Evolutionary conservation across 176 grass and related monocot genomes (phyloP).

Genomic region (Oryza brachyantha): DNA sequence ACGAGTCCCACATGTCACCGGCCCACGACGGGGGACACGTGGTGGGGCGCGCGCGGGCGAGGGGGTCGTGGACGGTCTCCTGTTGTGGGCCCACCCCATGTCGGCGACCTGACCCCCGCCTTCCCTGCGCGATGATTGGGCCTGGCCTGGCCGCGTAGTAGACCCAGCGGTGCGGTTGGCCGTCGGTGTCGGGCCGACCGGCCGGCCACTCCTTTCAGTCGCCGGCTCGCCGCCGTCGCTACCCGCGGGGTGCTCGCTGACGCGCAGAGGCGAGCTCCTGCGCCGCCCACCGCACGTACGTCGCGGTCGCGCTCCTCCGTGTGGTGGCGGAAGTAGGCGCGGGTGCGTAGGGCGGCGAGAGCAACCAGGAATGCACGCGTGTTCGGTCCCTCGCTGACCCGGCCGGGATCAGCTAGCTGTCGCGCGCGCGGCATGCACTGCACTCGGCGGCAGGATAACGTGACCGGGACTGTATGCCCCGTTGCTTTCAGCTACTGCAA

Average conservation of each 20-base stretch:
- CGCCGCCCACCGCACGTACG: constrained; percentile 9
- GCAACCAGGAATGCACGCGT: neutral
- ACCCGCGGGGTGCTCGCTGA: neutral
- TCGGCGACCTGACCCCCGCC: too few species aligned
- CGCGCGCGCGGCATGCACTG: too few species aligned
- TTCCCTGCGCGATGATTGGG: neutral
- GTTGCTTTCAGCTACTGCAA: too few species aligned
- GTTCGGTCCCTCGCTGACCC: neutral
- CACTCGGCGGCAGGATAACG: neutral
- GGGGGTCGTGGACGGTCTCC: neutral
- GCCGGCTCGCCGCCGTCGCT: neutral
- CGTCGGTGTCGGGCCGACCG: neutral
- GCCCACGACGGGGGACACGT: constrained; percentile 15
- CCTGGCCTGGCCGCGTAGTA: too few species aligned
- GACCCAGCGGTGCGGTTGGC: too few species aligned
- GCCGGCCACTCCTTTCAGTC: too few species aligned
- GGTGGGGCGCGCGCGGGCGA: neutral
- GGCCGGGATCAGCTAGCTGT: too few species aligned
- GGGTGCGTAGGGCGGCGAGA: too few species aligned
- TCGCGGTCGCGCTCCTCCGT: neutral
- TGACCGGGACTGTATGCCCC: neutral
- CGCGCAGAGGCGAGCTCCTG: neutral
- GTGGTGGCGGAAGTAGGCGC: too few species aligned
- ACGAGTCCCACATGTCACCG: neutral
- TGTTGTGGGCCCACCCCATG: neutral